Percentiles rank a stretch among this genome's conserved stretches.
Conservation (phyloP, 2,329 filamentous ascomycete genomes). For the Aspergillus sp. region DNA sequence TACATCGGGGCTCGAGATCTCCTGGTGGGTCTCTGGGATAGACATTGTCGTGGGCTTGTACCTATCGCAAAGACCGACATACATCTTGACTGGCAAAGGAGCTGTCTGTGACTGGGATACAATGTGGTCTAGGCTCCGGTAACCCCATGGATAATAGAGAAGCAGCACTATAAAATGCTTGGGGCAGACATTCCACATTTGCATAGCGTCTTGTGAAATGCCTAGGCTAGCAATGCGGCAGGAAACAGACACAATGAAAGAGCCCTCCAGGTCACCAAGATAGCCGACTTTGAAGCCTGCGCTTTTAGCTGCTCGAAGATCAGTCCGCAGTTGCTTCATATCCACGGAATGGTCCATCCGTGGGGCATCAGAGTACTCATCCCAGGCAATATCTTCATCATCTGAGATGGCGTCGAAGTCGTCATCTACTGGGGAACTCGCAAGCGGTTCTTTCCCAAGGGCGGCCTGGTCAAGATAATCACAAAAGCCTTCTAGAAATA, state of each 20-base stretch:
- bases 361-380: slow-evolving; percentile 12
- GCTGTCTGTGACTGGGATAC: neutral
- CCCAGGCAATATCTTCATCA: slow-evolving; percentile 33
- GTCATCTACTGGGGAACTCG: slow-evolving; percentile 11
- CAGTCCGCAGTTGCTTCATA: slow-evolving; percentile 49
- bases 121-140: slow-evolving; percentile 61
- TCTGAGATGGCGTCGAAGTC: slow-evolving; percentile 5
- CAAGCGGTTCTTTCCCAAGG: slow-evolving; percentile 4
- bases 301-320: slow-evolving; percentile 62
- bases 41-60: slow-evolving; percentile 69
- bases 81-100: slow-evolving; percentile 53
- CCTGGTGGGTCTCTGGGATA: slow-evolving; percentile 54
- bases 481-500: slow-evolving; percentile 39
- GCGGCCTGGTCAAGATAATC: slow-evolving; percentile 12
- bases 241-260: slow-evolving; percentile 65
- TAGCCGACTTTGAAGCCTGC: slow-evolving; percentile 72
- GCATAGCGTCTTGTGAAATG: slow-evolving; percentile 71
- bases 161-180: slow-evolving; percentile 73
- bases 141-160: slow-evolving; percentile 64
- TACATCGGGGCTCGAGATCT: no score
- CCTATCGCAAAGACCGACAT: slow-evolving; percentile 67
- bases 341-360: slow-evolving; percentile 13
- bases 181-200: slow-evolving; percentile 71
- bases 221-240: slow-evolving; percentile 69
- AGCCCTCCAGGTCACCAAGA: slow-evolving; percentile 54